Evolutionary conservation across 495 filamentous ascomycete species (phyloP), one percentile per base, ranked within the genome.

Genomic region (Hypoxylon rickii): DNA sequence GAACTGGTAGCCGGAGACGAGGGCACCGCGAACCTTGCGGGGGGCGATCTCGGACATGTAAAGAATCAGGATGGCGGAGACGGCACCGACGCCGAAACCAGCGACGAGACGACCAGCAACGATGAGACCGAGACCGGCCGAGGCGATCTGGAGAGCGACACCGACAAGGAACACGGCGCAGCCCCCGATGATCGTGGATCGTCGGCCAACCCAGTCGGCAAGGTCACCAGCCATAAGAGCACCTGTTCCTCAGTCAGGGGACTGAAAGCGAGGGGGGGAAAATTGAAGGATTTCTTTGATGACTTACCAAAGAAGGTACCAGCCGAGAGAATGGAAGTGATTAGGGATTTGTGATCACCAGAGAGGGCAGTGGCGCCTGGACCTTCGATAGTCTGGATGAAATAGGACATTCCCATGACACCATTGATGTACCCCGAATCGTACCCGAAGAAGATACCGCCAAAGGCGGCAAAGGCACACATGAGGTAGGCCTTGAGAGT

Each of bases 1-100:
- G 76, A 90, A 89, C 63, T 90, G 87, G 75, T 89, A 90, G 16
- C 83, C 84, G 0, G 84, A 82, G 17, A 90, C 87, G 32, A 90
- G 79, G 22, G 86, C 85, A 64, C 87, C 87, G 63, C 87, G 84
- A 52, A 89, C 83, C 67, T 84, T 85, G 70, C 83, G 82, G 42
- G 87, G 86, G 17, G 77, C 74, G 49, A 77, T 79, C 65, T 89
- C 87, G 22, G 84, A 87, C 87, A 89, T 89, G 78, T 89, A 89
- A 26, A 89, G 76, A 66, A 89, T 86, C 70, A 89, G 81, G 64
- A 89, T 82, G 53, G 87, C 85, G 1, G 85, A 88, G 46, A 88
- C 85, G 53, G 89, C 87, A 48, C 88, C 88, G 43, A 90, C 82
- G 70, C 88, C 88, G 50, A 89, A 72, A 55, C 88, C 88, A 29